Base-by-base conservation (phyloP, 345 rosid genomes). In the Eucalyptus dawsonii region DNA sequence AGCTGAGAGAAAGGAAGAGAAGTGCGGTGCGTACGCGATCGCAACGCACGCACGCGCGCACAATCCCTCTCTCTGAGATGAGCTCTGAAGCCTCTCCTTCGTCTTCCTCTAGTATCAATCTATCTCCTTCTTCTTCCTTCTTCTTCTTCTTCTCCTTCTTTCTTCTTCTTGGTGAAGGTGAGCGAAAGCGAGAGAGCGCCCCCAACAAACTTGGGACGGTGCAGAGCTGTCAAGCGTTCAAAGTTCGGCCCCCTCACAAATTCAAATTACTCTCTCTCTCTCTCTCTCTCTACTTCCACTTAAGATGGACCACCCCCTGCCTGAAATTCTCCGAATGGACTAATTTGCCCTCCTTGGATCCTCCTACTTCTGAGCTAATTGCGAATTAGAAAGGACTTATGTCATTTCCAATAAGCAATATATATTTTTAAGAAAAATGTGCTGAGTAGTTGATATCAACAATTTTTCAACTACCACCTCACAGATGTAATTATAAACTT, bases 161-260 rank as follows among this genome's bases (percentile, higher is more conserved):
- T 54, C 87, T 50, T 56, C 56, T 42, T 85, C 69, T 83, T 37
- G 88, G 87, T 29, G 85, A 31, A 62, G 62, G 37, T 88, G 25
- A 67, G 85, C 50, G 60, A 88, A 50, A 72, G 88, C 76, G 86
- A 56, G 83, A 49, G 89, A 88, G 72, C 29, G 72, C 29, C 87
- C 86, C 88, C 87, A 88, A 87, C 90, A 88, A 90, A 90, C 88
- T 89, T 88, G 92, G 91, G 92, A 90, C 92, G 94, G 92, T 80
- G 90, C 88, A 92, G 92, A 94, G 94, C 94, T 93, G 96, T 91
- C 92, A 21, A 87, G 45, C 88, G 81, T 50, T 91, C 88, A 62
- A 88, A 90, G 89, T 85, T 90, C 87, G 49, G 86, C 45, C 76
- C n/a, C 72, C 83, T 19, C 45, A 19, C 45, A 21, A 69, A 93